phyloP scores from a whole-genome alignment of 352 stramenopile species.

The Phytophthora boehmeriae region DNA sequence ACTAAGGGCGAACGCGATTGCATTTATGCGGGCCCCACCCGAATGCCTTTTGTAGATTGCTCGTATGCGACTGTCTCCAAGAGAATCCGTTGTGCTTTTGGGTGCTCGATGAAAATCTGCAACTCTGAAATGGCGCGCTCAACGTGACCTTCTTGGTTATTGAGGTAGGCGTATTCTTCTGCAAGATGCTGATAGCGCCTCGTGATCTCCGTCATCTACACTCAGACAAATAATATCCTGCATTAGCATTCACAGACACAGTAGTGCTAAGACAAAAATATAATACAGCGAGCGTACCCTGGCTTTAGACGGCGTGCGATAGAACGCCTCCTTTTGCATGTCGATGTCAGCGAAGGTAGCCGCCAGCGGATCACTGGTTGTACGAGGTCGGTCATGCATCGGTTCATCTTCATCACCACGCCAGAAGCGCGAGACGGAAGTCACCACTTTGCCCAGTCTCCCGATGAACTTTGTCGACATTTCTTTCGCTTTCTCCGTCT shows the following conservation, averaged over 20 bases:
- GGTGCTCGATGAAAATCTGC: conserved; percentile 80
- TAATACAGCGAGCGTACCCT: conserved; percentile 37
- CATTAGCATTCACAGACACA: background rate
- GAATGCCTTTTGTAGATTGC: conserved; percentile 70
- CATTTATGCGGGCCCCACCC: conserved; percentile 60
- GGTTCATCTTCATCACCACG: conserved; percentile 67
- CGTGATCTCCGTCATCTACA: conserved; percentile 80
- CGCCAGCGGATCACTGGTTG: conserved; percentile 41
- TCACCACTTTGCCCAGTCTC: conserved; percentile 71
- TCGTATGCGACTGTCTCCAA: conserved; percentile 66
- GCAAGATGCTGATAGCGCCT: conserved; percentile 73
- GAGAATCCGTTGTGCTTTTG: conserved; percentile 65
- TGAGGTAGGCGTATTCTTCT: conserved; percentile 66
- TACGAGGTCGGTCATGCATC: conserved; percentile 18
- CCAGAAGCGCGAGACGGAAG: conserved; percentile 61
- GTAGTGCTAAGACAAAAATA: background rate
- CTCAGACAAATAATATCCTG: background rate
- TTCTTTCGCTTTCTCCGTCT: conserved; percentile 82
- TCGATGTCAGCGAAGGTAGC: conserved; percentile 60
- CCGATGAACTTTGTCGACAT: conserved; percentile 84
- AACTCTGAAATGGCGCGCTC: conserved; percentile 77
- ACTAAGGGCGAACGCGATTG: conserved; percentile 9
- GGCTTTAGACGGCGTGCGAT: conserved; percentile 68
- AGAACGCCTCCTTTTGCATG: conserved; percentile 65
- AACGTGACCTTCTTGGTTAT: conserved; percentile 68